Evolutionary conservation across 352 stramenopile species (phyloP).

Genomic region (Pythium rhizo-oryzae): DNA sequence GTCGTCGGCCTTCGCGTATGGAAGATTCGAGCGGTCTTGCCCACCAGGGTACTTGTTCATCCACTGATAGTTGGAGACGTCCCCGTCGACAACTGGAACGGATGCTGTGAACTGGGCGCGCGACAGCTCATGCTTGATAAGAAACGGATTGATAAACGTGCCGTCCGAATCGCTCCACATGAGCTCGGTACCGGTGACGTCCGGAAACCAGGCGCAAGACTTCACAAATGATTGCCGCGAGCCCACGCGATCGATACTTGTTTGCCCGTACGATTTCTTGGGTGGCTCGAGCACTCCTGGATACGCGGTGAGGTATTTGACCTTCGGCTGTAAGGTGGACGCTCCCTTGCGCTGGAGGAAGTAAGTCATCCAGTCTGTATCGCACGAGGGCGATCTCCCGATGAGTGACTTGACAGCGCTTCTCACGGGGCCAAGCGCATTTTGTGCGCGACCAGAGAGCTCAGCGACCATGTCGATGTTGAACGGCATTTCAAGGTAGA

Average conservation of each 20-base stretch:
- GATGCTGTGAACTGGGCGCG: conserved; percentile 39
- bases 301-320: conserved; percentile 19
- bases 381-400: not conserved
- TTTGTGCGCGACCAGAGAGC: conserved; percentile 43
- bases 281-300: conserved; percentile 28
- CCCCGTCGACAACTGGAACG: conserved; percentile 29
- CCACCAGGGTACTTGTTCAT: conserved; percentile 18
- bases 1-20: conserved; percentile 14
- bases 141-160: conserved; percentile 44
- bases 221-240: conserved; percentile 20
- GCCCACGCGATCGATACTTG: conserved; percentile 29
- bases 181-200: conserved; percentile 20
- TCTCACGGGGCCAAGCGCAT: conserved; percentile 29
- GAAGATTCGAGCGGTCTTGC: conserved; percentile 8
- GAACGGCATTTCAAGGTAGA: conserved; percentile 43
- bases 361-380: not conserved
- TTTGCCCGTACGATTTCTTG: conserved; percentile 24
- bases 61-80: conserved; percentile 23
- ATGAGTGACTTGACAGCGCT: not conserved
- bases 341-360: conserved; percentile 3
- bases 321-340: not conserved
- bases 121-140: conserved; percentile 24
- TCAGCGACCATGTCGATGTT: conserved; percentile 41
- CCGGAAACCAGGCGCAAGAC: conserved; percentile 49
- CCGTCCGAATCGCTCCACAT: conserved; percentile 35